Evolutionary conservation across 192 early-diverging fungal genomes (phyloP), one percentile per base, ranked within the genome.

Genomic region (Diversispora eburnea): DNA sequence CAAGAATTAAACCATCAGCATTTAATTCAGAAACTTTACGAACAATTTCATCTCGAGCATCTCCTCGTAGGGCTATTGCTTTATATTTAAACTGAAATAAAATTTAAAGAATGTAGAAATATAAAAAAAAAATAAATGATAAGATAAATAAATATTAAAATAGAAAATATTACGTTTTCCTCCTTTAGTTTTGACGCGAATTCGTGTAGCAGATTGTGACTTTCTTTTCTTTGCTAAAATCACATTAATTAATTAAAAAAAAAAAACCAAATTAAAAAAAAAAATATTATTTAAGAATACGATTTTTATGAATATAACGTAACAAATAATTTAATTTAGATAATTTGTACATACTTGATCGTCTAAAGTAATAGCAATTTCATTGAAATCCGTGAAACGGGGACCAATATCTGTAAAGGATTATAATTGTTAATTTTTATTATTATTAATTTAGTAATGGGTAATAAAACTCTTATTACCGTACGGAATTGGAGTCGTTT

Each of bases 1-100:
- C 89, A 65, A 91, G 75, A 48, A 91, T 77, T 8, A 91, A 72
- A 62, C 82, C 75, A 75, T 87, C 85, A 4, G 89, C 85, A 25
- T 83, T 80, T 33, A 87, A 25, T 49, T 88, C 85, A 13, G 60
- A 69, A 12, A 82, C 80, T 61, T 91, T 91, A 60, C 79, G 76
- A 17, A 84, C 81, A 57, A 91, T 67, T 61, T 90, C 89, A 43
- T 82, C 78, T 20, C 85, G 78, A 8, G 90, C 76, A 76, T 91
- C 90, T 3, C 90, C 90, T 17, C 81, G 67, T 75, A 86, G 85
- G 2, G 88, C 79, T 64, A 88, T 78, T 12, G 86, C 85, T 71
- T 81, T 77, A 56, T 79, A 83, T 4, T 71, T 75, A 63, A 83
- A 77, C 81, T 83, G 51, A 51, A 8, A 48, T 13, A n/a, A n/a